Base-by-base conservation (phyloP, 768 basidiomycete species). In the Serendipita sp. region DNA sequence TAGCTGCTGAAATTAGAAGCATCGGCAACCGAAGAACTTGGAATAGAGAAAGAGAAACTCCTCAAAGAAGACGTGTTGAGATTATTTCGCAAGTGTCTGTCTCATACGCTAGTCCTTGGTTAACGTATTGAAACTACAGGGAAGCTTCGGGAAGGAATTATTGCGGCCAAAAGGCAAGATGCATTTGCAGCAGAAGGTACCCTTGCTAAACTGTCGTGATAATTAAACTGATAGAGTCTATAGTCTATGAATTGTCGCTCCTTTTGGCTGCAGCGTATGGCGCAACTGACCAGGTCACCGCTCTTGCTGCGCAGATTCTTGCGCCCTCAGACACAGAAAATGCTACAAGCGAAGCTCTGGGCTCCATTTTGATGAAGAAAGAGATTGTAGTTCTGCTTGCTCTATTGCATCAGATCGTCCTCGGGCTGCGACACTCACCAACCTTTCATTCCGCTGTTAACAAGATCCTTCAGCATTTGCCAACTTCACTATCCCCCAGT, bases 211-310 rank as follows among this genome's bases (percentile, higher is more conserved):
- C 1, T 54, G 3, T 36, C 15, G 1, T 34, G n/a, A 54, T 35
- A 2, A 2, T 28, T 41, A 5, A 18, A 65, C 46, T 64, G 11
- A 47, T 5, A 47, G 23, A 15, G 15, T 34, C n/a, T 47, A 28
- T 3, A 65, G 64, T 65, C 5, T 65, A 65, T 41, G 64, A 65
- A 52, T 1, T 35, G 13, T 65, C 64, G 16, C 51, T 65, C 23
- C 30, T 52, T 28, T 47, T 65, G 16, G 46, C 64, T 15, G 47
- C 51, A 1, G 47, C 51, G 3, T 65, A 51, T 32, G n/a, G 23
- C 23, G 34, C 34, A 3, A 34, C 47, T 2, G 45, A 47, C 23
- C 64, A 65, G 30, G 64, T 52, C 10, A 65, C 64, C 3, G 47
- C 64, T 16, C 18, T 52, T 8, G 32, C 34, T 3, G 34, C 64